Percentiles rank a stretch among this genome's conserved stretches.
Evolutionary conservation across 2,329 filamentous ascomycete species (phyloP).

Genomic region (Rhynchosporium agropyri): DNA sequence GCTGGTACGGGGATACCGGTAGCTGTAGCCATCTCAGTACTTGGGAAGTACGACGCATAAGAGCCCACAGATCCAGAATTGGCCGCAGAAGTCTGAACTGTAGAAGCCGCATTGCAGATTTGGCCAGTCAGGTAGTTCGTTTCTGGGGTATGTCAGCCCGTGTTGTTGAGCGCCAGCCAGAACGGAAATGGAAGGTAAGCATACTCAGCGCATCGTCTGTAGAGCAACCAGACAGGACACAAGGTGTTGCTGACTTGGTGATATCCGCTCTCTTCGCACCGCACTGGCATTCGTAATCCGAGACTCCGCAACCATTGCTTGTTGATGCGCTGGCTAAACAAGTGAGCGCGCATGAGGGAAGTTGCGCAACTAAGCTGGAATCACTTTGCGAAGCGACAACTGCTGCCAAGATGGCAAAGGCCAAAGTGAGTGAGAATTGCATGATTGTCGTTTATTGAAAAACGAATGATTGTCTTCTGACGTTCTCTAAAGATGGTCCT

Average conservation of each 20-base stretch:
- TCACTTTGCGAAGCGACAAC: conserved; percentile 33
- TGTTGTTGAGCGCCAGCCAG: too few relatives aligned
- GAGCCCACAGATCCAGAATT: background rate
- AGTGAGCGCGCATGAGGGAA: conserved; percentile 33
- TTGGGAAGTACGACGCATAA: conserved; percentile 15
- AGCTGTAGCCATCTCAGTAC: conserved; percentile 17
- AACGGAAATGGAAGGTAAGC: conserved; percentile 12
- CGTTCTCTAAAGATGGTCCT: background rate
- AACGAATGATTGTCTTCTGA: conserved; percentile 10
- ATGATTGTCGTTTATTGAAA: conserved; percentile 18
- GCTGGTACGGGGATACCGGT: conserved; percentile 6
- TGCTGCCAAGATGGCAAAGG: conserved; percentile 20
- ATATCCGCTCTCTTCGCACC: conserved; percentile 30
- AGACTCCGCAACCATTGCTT: conserved; percentile 27
- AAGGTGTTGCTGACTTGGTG: conserved; percentile 29
- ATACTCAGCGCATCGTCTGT: conserved; percentile 32
- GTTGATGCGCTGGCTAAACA: conserved; percentile 31
- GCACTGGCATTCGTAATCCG: conserved; percentile 36
- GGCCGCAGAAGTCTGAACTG: conserved; percentile 12
- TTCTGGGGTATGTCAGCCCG: background rate
- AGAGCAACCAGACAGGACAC: conserved; percentile 31
- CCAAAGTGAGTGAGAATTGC: conserved; percentile 24
- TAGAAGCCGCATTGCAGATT: conserved; percentile 14
- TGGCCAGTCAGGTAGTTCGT: background rate
- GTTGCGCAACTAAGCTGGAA: conserved; percentile 21